phyloP scores from a whole-genome alignment of 1,139 yeast genomes.

The Taphrina confusa region DNA sequence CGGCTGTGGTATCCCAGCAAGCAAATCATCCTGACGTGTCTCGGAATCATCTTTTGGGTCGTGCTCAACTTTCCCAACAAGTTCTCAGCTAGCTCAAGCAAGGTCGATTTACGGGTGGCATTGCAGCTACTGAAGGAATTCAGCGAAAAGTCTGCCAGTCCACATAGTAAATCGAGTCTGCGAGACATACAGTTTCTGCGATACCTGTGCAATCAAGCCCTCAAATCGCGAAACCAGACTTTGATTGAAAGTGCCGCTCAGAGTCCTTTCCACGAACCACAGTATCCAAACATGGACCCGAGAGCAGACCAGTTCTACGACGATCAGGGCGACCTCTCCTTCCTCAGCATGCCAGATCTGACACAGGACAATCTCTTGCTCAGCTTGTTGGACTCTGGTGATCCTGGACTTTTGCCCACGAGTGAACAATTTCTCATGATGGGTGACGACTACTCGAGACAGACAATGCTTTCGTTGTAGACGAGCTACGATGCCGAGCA shows the following conservation, averaged over 20 bases:
- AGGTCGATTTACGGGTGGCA: conserved; percentile 31
- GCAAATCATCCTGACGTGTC: conserved; percentile 25
- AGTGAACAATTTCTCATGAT: conserved; percentile 20
- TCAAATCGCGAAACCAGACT: conserved; percentile 8
- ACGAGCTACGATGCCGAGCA: too few relatives aligned
- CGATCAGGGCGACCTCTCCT: neutral
- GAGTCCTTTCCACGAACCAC: conserved; percentile 8
- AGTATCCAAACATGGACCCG: neutral
- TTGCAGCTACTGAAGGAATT: conserved; percentile 18
- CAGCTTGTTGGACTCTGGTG: conserved; percentile 25
- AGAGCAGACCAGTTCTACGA: neutral
- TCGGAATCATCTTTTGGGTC: conserved; percentile 25
- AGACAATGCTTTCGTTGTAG: conserved; percentile 11
- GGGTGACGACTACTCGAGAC: conserved; percentile 20
- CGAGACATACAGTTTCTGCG: conserved; percentile 30
- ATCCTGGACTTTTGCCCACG: conserved; percentile 16
- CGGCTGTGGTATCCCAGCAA: conserved; percentile 29
- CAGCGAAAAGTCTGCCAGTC: conserved; percentile 22
- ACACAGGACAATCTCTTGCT: conserved; percentile 12
- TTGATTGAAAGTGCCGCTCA: conserved; percentile 8
- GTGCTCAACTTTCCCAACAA: conserved; percentile 23
- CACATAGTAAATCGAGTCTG: conserved; percentile 8
- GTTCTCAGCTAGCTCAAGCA: conserved; percentile 24
- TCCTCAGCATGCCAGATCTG: conserved; percentile 3
- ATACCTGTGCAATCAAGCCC: conserved; percentile 26